A percentile compares a stretch with the other conserved stretches of the same genome.
phyloP scores from a whole-genome alignment of 2,329 filamentous ascomycete genomes.

The Trichoderma breve region DNA sequence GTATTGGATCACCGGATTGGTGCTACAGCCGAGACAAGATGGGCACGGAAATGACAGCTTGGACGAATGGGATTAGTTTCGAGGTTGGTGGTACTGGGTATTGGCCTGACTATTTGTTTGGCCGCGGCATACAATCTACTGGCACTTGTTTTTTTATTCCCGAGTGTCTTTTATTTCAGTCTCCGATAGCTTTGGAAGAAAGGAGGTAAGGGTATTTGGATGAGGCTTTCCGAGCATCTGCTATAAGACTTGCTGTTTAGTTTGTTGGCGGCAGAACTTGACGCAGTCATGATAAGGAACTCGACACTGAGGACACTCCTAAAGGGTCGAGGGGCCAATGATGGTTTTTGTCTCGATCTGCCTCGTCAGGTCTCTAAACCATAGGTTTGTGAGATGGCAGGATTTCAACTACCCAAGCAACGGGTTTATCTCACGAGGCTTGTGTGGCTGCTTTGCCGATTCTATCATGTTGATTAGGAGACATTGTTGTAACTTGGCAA shows the following conservation, averaged over 20 bases:
- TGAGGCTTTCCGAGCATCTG: not conserved
- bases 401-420: not conserved
- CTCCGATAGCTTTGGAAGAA: not conserved
- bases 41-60: not conserved
- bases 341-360: not conserved
- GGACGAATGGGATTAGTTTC: not conserved
- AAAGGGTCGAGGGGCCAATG: not conserved
- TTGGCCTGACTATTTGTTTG: not conserved
- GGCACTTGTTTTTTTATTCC: not conserved
- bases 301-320: not conserved
- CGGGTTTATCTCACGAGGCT: too few species aligned
- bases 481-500: not conserved
- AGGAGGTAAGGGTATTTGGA: not conserved
- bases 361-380: not conserved
- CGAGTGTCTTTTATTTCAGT: not conserved
- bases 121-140: fast-evolving
- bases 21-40: not conserved
- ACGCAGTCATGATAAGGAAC: not conserved
- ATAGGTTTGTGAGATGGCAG: not conserved
- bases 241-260: not conserved
- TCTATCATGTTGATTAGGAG: not conserved
- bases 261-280: not conserved
- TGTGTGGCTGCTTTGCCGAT: not conserved
- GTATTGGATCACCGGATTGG: not conserved
- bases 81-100: not conserved